Evolutionary conservation across 768 basidiomycete species (phyloP).

Genomic region (Polyporus arcularius): DNA sequence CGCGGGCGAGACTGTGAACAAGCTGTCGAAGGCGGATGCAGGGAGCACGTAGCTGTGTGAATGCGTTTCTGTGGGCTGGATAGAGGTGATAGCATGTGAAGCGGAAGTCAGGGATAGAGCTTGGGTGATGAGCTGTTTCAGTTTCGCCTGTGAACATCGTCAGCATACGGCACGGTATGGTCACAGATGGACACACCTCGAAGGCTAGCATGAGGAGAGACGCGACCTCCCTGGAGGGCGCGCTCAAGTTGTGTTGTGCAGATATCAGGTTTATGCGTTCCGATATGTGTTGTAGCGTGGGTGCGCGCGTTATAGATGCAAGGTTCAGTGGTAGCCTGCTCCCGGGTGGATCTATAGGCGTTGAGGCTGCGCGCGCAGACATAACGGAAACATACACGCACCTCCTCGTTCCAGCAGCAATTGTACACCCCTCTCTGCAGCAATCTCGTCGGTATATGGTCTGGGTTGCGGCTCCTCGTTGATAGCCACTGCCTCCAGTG

Average conservation of each 20-base stretch:
- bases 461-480: slow-evolving; percentile 43
- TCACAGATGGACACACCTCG: slow-evolving; percentile 52
- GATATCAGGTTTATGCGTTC: slow-evolving; percentile 82
- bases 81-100: slow-evolving; percentile 77
- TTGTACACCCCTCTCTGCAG: slow-evolving; percentile 65
- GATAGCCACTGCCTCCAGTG: slow-evolving; percentile 44
- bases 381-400: slow-evolving; percentile 30
- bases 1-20: slow-evolving; percentile 76
- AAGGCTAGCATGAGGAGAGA: slow-evolving; percentile 75
- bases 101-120: slow-evolving; percentile 75
- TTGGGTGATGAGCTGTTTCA: slow-evolving; percentile 82
- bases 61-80: slow-evolving; percentile 54
- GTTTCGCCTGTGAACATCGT: slow-evolving; percentile 55
- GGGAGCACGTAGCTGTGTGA: slow-evolving; percentile 50
- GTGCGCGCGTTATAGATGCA: slow-evolving; percentile 71
- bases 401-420: slow-evolving; percentile 68
- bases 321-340: slow-evolving; percentile 71
- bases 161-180: neutral
- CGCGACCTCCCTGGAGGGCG: slow-evolving; percentile 63
- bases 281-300: slow-evolving; percentile 73
- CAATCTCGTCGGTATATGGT: slow-evolving; percentile 64
- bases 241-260: slow-evolving; percentile 68
- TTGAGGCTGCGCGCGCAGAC: neutral
- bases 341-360: slow-evolving; percentile 60
- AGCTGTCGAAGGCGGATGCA: slow-evolving; percentile 70